Conservation (phyloP, 1,139 yeast species). For the Geotrichum reessii region DNA sequence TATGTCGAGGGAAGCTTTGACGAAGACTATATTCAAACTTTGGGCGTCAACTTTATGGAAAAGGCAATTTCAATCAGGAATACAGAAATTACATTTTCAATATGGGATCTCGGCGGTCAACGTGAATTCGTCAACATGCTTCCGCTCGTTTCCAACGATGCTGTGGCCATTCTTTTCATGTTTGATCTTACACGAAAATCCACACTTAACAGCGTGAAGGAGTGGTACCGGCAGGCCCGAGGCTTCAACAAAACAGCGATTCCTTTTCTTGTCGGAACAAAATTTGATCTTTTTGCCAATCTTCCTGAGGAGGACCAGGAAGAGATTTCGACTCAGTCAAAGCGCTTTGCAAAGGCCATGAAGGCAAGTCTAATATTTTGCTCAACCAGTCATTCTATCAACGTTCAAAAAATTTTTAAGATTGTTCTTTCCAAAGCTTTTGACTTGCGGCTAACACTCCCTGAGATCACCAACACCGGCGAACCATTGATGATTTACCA, state of each 20-base stretch:
- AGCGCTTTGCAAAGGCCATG: constrained; percentile 87
- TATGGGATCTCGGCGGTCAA: constrained; percentile 98
- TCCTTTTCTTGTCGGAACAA: constrained; percentile 90
- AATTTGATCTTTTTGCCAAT: constrained; percentile 73
- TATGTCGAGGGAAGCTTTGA: constrained; percentile 93
- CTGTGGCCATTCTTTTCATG: constrained; percentile 87
- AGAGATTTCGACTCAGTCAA: constrained; percentile 79
- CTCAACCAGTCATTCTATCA: constrained; percentile 88
- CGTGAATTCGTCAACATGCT: constrained; percentile 94
- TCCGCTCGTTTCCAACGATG: constrained; percentile 88
- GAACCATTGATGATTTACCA: constrained; percentile 80
- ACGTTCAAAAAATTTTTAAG: constrained; percentile 90
- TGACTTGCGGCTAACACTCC: constrained; percentile 75
- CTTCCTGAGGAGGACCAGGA: constrained; percentile 75
- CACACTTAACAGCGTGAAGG: constrained; percentile 79
- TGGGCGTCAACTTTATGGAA: constrained; percentile 95
- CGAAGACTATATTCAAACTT: constrained; percentile 85
- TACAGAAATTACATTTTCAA: constrained; percentile 84
- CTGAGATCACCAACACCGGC: constrained; percentile 76
- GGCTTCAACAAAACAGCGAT: constrained; percentile 88
- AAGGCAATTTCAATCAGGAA: constrained; percentile 79
- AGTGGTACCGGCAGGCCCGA: constrained; percentile 92
- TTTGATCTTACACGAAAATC: constrained; percentile 87
- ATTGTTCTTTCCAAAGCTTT: constrained; percentile 88
- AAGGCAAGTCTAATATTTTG: constrained; percentile 84